Percentiles rank a stretch among this genome's conserved stretches.
Evolutionary conservation across 305 asterid species (phyloP).

Genomic region (Fraxinus ornus): DNA sequence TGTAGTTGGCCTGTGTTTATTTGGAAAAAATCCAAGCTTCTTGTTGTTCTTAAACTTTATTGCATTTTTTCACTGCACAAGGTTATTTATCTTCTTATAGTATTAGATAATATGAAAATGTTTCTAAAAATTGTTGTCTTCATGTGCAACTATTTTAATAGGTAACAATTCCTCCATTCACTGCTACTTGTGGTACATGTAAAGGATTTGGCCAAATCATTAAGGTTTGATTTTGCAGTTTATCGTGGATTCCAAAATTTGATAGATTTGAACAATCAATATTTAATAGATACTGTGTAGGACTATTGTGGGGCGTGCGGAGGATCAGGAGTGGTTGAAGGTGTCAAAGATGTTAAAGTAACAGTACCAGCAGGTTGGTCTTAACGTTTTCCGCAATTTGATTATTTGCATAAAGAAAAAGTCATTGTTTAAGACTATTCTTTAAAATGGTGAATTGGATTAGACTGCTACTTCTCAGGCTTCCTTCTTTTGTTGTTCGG

Average conservation of each 20-base stretch:
- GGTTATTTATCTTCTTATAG: not conserved
- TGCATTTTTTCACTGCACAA: not conserved
- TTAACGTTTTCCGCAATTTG: conserved; percentile 21
- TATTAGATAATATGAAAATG: not conserved
- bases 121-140: conserved; percentile 1
- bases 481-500: conserved; percentile 2
- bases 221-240: conserved; percentile 49
- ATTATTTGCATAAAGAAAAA: conserved; percentile 4
- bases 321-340: conserved; percentile 75
- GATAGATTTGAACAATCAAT: conserved; percentile 14
- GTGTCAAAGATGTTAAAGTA: conserved; percentile 70
- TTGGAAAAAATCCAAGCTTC: not conserved
- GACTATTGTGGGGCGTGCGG: conserved; percentile 63
- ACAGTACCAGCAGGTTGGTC: conserved; percentile 77
- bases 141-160: conserved; percentile 28
- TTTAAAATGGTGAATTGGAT: not conserved
- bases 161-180: conserved; percentile 82
- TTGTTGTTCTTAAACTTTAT: not conserved
- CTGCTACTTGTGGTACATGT: conserved; percentile 68
- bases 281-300: conserved; percentile 30
- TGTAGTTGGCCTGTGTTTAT: not conserved
- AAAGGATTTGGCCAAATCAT: conserved; percentile 72
- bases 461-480: not conserved
- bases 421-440: not conserved
- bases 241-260: conserved; percentile 14